Evolutionary conservation across 2,329 filamentous ascomycete genomes (phyloP), one percentile per base, ranked within the genome.

Genomic region (Mollisia scopiformis): DNA sequence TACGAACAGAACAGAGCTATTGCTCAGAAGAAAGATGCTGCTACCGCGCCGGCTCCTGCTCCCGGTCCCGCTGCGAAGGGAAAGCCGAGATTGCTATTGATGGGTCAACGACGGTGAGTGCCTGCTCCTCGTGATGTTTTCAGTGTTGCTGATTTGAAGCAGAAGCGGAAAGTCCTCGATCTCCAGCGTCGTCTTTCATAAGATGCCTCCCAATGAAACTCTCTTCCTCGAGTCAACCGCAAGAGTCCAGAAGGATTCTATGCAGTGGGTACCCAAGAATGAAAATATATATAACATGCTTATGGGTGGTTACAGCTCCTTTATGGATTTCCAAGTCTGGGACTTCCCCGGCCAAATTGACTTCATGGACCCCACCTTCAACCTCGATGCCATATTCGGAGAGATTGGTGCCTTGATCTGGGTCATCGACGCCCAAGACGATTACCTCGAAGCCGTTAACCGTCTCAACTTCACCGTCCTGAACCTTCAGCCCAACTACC

Each of bases 261-360:
- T 98, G 82, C 92, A 95, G 93, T 97, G 76, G 78, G 92, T 80
- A 3, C 28, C 35, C 6, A 21, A 35, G 43, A 19, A 16, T 19
- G 28, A 16, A 59, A 25, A 49, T 50, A 27, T 25, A 35, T 23
- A 30, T 43, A 21, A 5, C n/a, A 6, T 21, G 43, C n/a, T 31
- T 47, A 63, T 69, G 35, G 68, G 35, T 5, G 13, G 31, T 27
- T 25, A 6, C 46, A 97, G 93, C 69, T 98, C 95, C 2, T 98
- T 99, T 75, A 97, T 98, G 93, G 94, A 98, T 74, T 97, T 98
- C 69, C 94, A 98, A 77, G 92, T 97, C 51, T 97, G 93, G 91
- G 95, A 99, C 74, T 93, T 99, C 60, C 95, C 95, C 1, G 93
- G 94, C 25, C 93, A 98, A 77, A 87, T 98, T 66, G 92, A 97